A percentile compares a stretch with the other conserved stretches of the same genome.
phyloP scores from a whole-genome alignment of 2,329 filamentous ascomycete species.

The Cercospora berteroae region DNA sequence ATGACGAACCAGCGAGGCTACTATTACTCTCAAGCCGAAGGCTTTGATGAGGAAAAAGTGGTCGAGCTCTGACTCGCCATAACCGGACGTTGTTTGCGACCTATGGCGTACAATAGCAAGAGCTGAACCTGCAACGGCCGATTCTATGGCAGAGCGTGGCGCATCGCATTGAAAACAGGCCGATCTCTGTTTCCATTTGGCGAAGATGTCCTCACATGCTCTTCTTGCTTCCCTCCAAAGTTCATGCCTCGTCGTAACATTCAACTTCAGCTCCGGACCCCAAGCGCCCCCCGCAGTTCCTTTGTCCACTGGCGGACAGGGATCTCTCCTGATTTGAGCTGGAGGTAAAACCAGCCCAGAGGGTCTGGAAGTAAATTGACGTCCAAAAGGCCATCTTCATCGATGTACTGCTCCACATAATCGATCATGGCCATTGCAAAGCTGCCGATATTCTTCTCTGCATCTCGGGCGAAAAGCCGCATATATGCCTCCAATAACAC shows the following conservation, averaged over 20 bases:
- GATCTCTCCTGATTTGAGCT: neutral
- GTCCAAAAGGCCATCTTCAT: constrained; percentile 2
- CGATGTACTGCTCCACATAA: constrained; percentile 5
- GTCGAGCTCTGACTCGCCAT: neutral
- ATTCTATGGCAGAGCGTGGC: neutral
- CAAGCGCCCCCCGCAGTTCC: constrained; percentile 1
- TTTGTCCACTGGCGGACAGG: constrained; percentile 6
- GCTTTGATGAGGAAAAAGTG: constrained; percentile 10
- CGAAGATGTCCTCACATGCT: neutral
- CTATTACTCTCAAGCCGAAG: constrained; percentile 15
- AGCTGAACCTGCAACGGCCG: neutral
- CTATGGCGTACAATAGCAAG: too few relatives aligned
- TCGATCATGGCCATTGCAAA: constrained; percentile 10
- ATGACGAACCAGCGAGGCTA: constrained; percentile 20
- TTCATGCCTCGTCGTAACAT: neutral
- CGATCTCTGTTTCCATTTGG: neutral
- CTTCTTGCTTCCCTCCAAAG: neutral
- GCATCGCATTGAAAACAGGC: neutral
- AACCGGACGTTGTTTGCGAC: neutral
- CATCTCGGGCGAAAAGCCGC: constrained; percentile 7
- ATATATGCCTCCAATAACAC: constrained; percentile 5
- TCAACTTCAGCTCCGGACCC: neutral
- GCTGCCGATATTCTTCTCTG: neutral
- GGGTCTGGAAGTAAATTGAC: neutral
- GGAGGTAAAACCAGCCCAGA: neutral